Evolutionary conservation across 176 grass and related monocot species (phyloP), one percentile per base, ranked within the genome.

Genomic region (Carex myosuroides): DNA sequence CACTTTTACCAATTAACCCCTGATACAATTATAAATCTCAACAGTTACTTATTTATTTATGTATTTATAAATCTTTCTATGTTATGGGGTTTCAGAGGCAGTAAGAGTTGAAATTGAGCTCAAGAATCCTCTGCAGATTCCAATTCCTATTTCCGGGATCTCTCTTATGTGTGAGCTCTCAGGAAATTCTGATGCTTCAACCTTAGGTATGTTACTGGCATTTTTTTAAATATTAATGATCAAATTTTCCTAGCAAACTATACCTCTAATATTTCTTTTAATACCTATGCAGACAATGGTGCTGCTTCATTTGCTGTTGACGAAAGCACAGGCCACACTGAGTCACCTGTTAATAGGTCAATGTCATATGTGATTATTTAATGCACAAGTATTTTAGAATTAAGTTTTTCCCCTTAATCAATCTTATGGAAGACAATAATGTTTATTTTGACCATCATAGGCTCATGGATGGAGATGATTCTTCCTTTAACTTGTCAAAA

Each of bases 91-190:
- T 95, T 81, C 96, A 99, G 96, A 99, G 86, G 81, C 89, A 84
- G 88, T 99, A 71, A 93, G 90, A 88, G 79, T 99, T 87, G 86
- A 85, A 8, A 33, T 95, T 89, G 96, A 99, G 85, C 80, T 99
- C 56, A 95, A 89, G 88, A 99, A 99, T 81, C 96, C 96, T 89
- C 88, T 99, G 21, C 96, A 95, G 52, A 93, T 95, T 88, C 84
- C 93, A 70, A 83, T 99, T 85, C 62, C 88, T 86, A 89, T 99
- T 86, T 93, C 93, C 81, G 83, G 87, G 54, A 89, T 95, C 17
- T 93, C 88, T 88, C 93, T 99, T 86, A 84, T 99, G 65, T 99
- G 96, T 84, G 86, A 93, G 61, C 91, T 90, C 81, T 91, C 89
- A 74, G 83, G 85, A 76, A 88, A 71, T 81, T 91, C 89, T 84